phyloP scores from a whole-genome alignment of 2,329 filamentous ascomycete genomes.

The Metarhizium brunneum region DNA sequence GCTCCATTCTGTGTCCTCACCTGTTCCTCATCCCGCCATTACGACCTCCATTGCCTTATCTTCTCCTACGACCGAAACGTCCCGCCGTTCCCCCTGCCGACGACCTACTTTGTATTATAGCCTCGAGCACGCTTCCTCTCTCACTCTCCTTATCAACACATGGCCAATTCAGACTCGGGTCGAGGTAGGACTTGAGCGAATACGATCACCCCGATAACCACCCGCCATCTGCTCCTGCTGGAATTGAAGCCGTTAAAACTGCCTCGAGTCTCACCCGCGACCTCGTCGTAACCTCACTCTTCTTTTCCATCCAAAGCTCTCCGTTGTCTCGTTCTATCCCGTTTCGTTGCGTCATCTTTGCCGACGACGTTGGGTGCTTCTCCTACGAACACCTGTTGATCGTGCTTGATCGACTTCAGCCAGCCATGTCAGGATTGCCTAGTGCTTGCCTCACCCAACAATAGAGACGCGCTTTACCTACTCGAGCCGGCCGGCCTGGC shows the following conservation, averaged over 20 bases:
- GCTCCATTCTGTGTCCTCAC: neutral
- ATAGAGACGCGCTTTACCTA: conserved; percentile 21
- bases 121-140: neutral
- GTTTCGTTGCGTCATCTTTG: neutral
- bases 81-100: neutral
- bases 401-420: conserved; percentile 1
- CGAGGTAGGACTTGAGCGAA: neutral
- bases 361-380: neutral
- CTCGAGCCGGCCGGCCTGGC: conserved; percentile 19
- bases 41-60: neutral
- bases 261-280: neutral
- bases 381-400: neutral
- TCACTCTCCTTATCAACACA: neutral
- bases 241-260: neutral
- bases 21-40: neutral
- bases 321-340: neutral
- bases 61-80: neutral
- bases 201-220: neutral
- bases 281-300: neutral
- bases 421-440: conserved; percentile 21
- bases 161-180: neutral
- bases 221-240: neutral
- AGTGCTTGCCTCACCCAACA: conserved; percentile 12
- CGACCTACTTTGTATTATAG: conserved; percentile 4
- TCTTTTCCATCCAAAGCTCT: neutral